Evolutionary conservation across 108 stramenopile genomes (phyloP), one percentile per base, ranked within the genome.

Genomic region (Nitzschia sp.): DNA sequence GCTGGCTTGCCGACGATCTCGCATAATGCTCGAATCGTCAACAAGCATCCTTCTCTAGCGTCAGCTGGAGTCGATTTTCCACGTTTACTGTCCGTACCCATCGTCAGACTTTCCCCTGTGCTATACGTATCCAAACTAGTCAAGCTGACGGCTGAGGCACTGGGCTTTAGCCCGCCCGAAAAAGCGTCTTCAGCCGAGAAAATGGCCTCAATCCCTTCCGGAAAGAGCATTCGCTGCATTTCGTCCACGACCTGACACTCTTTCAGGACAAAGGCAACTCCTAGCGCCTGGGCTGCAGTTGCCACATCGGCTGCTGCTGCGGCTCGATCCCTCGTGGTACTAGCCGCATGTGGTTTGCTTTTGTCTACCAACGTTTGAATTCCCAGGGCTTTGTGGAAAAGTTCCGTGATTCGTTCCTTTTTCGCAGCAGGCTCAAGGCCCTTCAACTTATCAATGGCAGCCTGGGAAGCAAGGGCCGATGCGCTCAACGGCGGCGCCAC

Each of bases 221-320:
- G 90, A 57, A 94, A 76, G 15, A 93, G 74, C 54, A 84, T 80
- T 49, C 62, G 74, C 54, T 93, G 86, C 62, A 95, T 83, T 71
- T 89, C 78, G 26, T 80, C 75, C 59, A 90, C 64, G 9, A 95
- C 83, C 8, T 85, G 83, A 59, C 82, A 90, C 48, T 85, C 71
- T 35, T 92, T 91, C 46, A 95, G 67, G 9, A 86, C 86, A 46
- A 83, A 82, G 11, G 64, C 28, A 1, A 86, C 60, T 36, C 91
- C 91, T 33, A 93, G 54, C 45, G 64, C 46, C 59, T 83, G 86
- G 6, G 85, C 83, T 56, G 82, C 68, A 30, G 77, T 58, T 19
- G 91, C 94, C 27, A 95, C 34, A 72, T 95, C 92, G 25, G 91
- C 91, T 6, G 94, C 94, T 2, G 90, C 88, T 13, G 32, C 72